Base-by-base conservation (phyloP, 164 flowering plant species). In the Liriodendron chinense region DNA sequence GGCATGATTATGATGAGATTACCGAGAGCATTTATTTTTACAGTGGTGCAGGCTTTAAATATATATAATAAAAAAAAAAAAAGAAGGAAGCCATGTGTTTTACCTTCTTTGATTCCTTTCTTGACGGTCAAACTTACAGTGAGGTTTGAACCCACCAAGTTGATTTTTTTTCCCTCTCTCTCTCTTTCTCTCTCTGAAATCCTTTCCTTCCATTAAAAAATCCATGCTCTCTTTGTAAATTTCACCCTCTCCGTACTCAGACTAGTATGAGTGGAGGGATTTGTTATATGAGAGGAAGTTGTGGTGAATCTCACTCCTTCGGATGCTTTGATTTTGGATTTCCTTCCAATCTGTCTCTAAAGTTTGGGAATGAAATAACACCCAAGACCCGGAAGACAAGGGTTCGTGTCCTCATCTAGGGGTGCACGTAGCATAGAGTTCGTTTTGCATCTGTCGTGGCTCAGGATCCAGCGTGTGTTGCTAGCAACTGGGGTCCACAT, bases 81-180 rank as follows among this genome's bases (percentile, higher is more conserved):
- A 47, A 59, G n/a, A 22, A 68, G 47, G 47, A 64, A 70, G 76
- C 85, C 87, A 85, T 80, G 87, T 86, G 89, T 82, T 88, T 88
- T 84, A 82, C 85, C 82, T 23, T 75, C 74, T 79, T 85, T 88
- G 88, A 84, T 86, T 86, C 89, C 86, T 85, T 86, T 81, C 53
- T 86, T 86, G 86, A 85, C 87, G 88, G 91, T 88, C 91, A 88
- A 88, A 88, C 83, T 79, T 80, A 80, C 85, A 78, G 80, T 69
- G 68, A 69, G 74, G 70, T 28, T 83, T 71, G 56, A 75, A 70
- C 64, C 78, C 78, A 53, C 78, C 89, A 76, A 87, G 88, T 78
- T 82, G 26, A 71, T 75, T 68, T 80, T 74, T 84, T 6, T 78
- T 59, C 47, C 53, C 65, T 25, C 47, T 43, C 76, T 7, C 48